Conservation (phyloP, 2,329 filamentous ascomycete genomes). For the Cladosporium sp. region DNA sequence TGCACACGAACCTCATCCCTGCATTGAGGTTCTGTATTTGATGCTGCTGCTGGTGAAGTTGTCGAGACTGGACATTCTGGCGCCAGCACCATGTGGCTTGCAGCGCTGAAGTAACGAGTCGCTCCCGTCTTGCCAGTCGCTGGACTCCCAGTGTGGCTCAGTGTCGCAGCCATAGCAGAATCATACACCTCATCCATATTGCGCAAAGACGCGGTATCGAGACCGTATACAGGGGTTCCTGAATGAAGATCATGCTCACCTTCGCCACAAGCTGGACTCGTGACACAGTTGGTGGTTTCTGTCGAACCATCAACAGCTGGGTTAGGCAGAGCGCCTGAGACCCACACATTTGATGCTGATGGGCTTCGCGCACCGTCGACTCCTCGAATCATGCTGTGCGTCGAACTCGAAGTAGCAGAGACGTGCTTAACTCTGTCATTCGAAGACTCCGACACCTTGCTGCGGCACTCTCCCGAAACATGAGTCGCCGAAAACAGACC, state of each 20-base stretch:
- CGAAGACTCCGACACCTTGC: conserved; percentile 13
- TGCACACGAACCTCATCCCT: background rate
- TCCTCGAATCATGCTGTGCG: background rate
- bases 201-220: background rate
- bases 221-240: background rate
- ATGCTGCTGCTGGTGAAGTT: background rate
- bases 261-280: background rate
- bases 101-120: conserved; percentile 18
- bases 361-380: background rate
- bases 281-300: background rate
- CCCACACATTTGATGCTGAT: background rate
- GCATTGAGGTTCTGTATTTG: background rate
- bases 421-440: background rate
- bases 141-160: background rate
- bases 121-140: conserved; percentile 9
- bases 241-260: background rate
- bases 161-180: background rate
- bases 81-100: background rate
- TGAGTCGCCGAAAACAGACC: background rate
- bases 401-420: background rate
- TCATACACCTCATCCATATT: background rate
- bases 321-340: background rate
- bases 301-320: background rate
- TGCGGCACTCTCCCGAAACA: conserved; percentile 18
- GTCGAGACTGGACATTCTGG: background rate